Evolutionary conservation across 805 yeast species (phyloP).

Genomic region (Kurtzmaniella cleridarum): DNA sequence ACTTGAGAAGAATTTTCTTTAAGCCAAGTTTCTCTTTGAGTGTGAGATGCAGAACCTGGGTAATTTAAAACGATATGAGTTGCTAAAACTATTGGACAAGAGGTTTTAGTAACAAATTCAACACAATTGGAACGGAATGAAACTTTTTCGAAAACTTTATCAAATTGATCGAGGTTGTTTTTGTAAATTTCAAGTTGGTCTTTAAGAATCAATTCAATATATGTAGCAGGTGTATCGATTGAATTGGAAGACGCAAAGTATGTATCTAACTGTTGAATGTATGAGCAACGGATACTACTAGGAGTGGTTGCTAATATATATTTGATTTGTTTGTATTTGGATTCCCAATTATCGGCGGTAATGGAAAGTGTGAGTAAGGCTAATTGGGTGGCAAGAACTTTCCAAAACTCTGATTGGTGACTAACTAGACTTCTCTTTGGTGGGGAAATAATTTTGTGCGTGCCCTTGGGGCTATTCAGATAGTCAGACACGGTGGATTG

Average conservation of each 20-base stretch:
- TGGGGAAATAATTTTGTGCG: conserved; percentile 1
- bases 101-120: neutral
- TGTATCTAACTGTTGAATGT: neutral
- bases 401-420: conserved; percentile 24
- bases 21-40: neutral
- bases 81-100: no score
- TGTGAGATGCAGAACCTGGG: no score
- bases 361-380: conserved; percentile 45
- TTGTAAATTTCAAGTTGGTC: conserved; percentile 1
- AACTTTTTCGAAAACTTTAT: neutral
- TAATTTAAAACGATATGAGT: no score
- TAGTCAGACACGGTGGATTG: conserved; percentile 31
- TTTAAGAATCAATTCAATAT: neutral
- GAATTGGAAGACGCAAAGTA: neutral
- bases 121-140: neutral
- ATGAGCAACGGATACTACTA: neutral
- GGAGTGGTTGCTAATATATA: conserved; percentile 30
- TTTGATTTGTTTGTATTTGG: conserved; percentile 40
- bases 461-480: conserved; percentile 38
- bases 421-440: conserved; percentile 2
- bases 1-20: neutral
- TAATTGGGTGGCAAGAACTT: conserved; percentile 47
- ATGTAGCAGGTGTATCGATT: neutral
- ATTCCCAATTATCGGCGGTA: conserved; percentile 33
- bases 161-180: neutral